Evolutionary conservation across 2,329 filamentous ascomycete species (phyloP), one percentile per base, ranked within the genome.

Genomic region (Nannizzia gypsea): DNA sequence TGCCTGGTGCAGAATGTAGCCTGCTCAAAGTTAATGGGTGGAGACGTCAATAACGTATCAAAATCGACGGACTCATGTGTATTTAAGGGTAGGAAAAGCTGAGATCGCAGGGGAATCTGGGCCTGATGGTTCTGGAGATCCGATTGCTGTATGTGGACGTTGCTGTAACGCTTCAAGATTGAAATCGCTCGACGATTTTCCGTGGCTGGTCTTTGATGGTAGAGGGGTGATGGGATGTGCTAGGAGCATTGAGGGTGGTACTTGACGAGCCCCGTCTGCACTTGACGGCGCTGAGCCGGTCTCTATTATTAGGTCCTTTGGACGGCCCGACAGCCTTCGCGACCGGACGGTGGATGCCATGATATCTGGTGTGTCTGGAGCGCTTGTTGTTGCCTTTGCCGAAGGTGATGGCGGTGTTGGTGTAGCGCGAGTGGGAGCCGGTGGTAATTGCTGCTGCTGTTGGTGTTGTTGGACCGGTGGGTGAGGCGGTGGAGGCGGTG

Each of bases 251-350:
- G 70, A 63, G n/a, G 66, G 66, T 50, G 68, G 67, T 15, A 68
- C 68, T 38, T 68, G 66, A 22, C 61, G 67, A 34, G 69, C 67
- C 40, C 63, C 58, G 58, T 65, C 64, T 56, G 65, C 63, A 57
- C 66, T 59, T 36, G 58, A 56, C 17, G 64, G 57, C 57, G 58
- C 69, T 64, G 72, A 57, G 70, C 74, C 75, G 9, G 90, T 96
- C 72, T 96, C 89, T 60, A 97, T 96, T 74, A 90, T 95, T 57
- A 97, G 77, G 67, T 91, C 88, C 70, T 88, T 91, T 13, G 82
- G 77, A 66, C 89, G 86, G 6, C 87, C 88, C 2, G 91, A 96
- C 34, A 95, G 76, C 63, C 91, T 83, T 62, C 91, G 82, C 66
- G 81, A 89, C 58, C 89, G 82, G 57, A 95, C 88, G 44, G 84